A percentile compares a stretch with the other conserved stretches of the same genome.
Evolutionary conservation across 1,284 basidiomycete genomes (phyloP).

Genomic region (Pterulicium gracile): DNA sequence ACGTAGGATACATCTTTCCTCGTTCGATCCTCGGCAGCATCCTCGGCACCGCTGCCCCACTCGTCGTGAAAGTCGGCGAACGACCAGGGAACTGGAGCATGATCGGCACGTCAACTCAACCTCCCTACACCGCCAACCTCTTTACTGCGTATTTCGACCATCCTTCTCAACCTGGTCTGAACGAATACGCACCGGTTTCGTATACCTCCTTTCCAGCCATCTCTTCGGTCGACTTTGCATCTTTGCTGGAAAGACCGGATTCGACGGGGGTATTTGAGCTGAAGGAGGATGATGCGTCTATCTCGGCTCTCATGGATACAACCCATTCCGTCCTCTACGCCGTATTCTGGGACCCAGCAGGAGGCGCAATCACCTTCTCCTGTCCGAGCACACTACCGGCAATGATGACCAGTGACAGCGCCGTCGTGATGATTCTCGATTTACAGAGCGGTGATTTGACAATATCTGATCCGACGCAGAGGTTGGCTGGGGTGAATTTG

Average conservation of each 20-base stretch:
- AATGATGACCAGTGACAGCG: not conserved
- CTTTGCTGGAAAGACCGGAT: not conserved
- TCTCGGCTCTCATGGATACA: conserved; percentile 32
- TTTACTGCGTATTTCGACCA: conserved; percentile 31
- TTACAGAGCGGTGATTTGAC: not conserved
- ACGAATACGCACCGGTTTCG: conserved; percentile 19
- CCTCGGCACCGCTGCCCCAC: not conserved
- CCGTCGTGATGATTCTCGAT: not conserved
- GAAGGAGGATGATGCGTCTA: conserved; percentile 29
- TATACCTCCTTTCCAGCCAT: not conserved
- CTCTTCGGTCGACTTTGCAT: not conserved
- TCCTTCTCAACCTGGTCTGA: conserved; percentile 17
- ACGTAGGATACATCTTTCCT: conserved; percentile 33
- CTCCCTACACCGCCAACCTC: conserved; percentile 26
- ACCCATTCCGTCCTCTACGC: conserved; percentile 26
- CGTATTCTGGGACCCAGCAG: conserved; percentile 32
- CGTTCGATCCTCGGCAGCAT: not conserved
- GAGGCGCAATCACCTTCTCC: conserved; percentile 22
- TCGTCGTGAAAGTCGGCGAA: not conserved
- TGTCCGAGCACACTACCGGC: not conserved
- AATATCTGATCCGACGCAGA: not conserved
- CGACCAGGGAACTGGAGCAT: conserved; percentile 27
- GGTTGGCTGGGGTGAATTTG: not conserved
- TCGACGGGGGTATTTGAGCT: conserved; percentile 13
- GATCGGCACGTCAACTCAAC: conserved; percentile 30